Evolutionary conservation across 2,329 filamentous ascomycete genomes (phyloP), one percentile per base, ranked within the genome.

Genomic region (Grosmannia huntii): DNA sequence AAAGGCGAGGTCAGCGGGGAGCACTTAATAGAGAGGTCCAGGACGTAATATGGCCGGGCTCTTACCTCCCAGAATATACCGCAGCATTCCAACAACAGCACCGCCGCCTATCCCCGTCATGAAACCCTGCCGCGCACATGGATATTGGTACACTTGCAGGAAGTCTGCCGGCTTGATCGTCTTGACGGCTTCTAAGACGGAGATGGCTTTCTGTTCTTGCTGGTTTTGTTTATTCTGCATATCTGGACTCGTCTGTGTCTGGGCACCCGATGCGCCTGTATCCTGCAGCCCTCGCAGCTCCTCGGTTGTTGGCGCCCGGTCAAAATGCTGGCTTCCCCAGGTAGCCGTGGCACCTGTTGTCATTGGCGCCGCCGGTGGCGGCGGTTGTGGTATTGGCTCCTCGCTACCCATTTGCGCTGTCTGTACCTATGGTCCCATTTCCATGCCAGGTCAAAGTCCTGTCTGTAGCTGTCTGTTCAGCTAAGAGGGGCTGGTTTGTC

Each of bases 31-130:
- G 41, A 6, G 16, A n/a, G 19, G 41, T 3, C 19, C 41, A n/a
- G 19, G 5, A n/a, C 2, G 41, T n/a, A 7, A 6, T n/a, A n/a
- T 9, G 16, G 14, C 7, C 6, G 19, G 19, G 5, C 5, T 28
- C 21, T 14, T 49, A 95, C 90, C 86, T 73, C 87, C 84, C 64
- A 90, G 72, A 25, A 96, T 76, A 65, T 85, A 87, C 62, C 86
- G 82, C 57, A 91, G 66, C 60, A 84, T 86, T 57, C 91, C 92
- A 36, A 89, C 72, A 4, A 80, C 86, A 62, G 90, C 87, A 4
- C 89, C 94, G 2, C 82, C 79, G 1, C 83, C 87, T 65, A 99
- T 95, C 27, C 90, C 94, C 1, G 87, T 84, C 64, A 97, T 74
- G 57, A 96, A 76, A 2, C 89, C 86, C 68, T 95, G 86, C 61